These are phyloP conservation scores for Podaxis pistillaris DNA, from an alignment of 768 basidiomycete genomes.

Conservation along the genomic window DNA sequence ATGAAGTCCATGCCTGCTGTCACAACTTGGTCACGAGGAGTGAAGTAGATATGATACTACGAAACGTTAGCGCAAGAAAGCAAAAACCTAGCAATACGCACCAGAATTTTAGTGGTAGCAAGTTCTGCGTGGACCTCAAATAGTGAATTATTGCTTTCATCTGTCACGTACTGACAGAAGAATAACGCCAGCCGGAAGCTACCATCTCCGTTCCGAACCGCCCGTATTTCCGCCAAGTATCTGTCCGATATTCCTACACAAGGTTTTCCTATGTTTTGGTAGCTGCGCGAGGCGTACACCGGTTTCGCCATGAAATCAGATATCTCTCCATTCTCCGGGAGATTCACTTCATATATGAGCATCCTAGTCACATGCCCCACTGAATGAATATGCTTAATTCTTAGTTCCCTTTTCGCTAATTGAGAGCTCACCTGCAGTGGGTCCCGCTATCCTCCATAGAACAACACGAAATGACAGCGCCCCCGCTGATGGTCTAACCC, in stretches of 20 bases:
- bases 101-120: neutral
- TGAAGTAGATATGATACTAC: neutral
- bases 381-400: neutral
- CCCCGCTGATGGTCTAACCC: neutral
- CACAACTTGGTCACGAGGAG: neutral
- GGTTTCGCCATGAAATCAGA: neutral
- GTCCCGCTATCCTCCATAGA: neutral
- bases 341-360: neutral
- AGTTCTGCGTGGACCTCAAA: neutral
- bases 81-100: neutral
- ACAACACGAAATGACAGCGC: neutral
- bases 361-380: neutral
- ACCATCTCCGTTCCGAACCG: neutral
- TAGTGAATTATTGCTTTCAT: neutral
- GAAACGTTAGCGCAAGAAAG: neutral
- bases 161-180: neutral
- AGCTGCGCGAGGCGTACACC: neutral
- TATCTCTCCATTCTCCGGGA: neutral
- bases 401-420: neutral
- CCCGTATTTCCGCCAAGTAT: neutral
- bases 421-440: neutral
- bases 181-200: neutral
- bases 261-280: neutral
- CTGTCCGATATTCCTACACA: neutral
- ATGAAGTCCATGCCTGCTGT: neutral